Evolutionary conservation across 2,329 filamentous ascomycete species (phyloP).

Genomic region (Chrysosphaeria jannelii): DNA sequence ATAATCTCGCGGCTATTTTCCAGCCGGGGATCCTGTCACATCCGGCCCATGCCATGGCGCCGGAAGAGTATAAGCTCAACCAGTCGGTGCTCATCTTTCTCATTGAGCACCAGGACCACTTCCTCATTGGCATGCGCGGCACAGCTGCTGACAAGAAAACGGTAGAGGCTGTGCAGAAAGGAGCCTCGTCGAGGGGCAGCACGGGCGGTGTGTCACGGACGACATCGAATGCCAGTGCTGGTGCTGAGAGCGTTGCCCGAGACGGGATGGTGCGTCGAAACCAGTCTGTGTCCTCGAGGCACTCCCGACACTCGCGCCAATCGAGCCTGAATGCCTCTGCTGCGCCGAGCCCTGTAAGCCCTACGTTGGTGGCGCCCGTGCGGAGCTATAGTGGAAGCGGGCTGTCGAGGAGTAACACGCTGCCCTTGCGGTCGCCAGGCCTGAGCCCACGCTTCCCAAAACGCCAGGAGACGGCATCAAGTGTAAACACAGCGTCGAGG

Average conservation of each 20-base stretch:
- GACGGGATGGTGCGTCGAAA: conserved; percentile 60
- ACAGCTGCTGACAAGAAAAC: conserved; percentile 82
- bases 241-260: conserved; percentile 59
- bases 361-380: conserved; percentile 19
- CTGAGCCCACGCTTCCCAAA: conserved; percentile 34
- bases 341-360: neutral
- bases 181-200: conserved; percentile 22
- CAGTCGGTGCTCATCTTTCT: conserved; percentile 94
- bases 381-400: conserved; percentile 10
- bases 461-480: too few relatives aligned
- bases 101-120: conserved; percentile 95
- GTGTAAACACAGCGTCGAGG: conserved; percentile 7
- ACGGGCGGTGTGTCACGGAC: conserved; percentile 37
- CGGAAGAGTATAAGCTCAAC: conserved; percentile 75
- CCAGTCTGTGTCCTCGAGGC: conserved; percentile 71
- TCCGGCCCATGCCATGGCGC: conserved; percentile 81
- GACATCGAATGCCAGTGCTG: conserved; percentile 64
- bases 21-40: conserved; percentile 91
- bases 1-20: conserved; percentile 87
- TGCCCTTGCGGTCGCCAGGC: conserved; percentile 63
- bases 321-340: conserved; percentile 29
- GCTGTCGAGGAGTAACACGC: conserved; percentile 49
- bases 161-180: conserved; percentile 33
- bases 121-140: conserved; percentile 92
- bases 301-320: conserved; percentile 47